Percentiles rank a stretch among this genome's conserved stretches.
phyloP scores from a whole-genome alignment of 2,329 filamentous ascomycete genomes.

The Ascomycota sp. region DNA sequence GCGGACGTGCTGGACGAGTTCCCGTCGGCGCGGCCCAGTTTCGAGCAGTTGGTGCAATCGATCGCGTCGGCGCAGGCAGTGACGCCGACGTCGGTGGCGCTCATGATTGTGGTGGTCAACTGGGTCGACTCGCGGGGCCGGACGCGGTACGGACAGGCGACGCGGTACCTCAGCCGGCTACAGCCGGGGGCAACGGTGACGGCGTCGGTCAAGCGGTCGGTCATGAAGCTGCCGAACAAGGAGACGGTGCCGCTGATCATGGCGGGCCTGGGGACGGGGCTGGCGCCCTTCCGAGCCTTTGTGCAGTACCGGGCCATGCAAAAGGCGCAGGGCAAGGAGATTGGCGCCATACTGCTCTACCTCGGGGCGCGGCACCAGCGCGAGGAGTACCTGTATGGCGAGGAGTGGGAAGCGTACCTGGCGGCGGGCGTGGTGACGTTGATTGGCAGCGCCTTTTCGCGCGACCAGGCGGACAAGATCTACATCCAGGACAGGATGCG shows the following conservation, averaged over 20 bases:
- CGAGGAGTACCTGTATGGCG: slow-evolving; percentile 95
- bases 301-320: slow-evolving; percentile 96
- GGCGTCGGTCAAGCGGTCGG: slow-evolving; percentile 88
- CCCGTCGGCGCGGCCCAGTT: slow-evolving; percentile 66
- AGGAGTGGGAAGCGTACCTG: slow-evolving; percentile 97
- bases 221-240: slow-evolving; percentile 90
- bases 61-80: slow-evolving; percentile 95
- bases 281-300: slow-evolving; percentile 97
- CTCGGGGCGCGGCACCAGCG: slow-evolving; percentile 94
- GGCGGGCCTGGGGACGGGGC: slow-evolving; percentile 93
- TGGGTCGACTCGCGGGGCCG: slow-evolving; percentile 83
- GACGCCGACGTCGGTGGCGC: slow-evolving; percentile 67
- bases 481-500: slow-evolving; percentile 99
- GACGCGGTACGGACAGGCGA: slow-evolving; percentile 81
- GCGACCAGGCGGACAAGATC: slow-evolving; percentile 95
- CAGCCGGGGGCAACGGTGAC: slow-evolving; percentile 60
- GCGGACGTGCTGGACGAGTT: slow-evolving; percentile 83
- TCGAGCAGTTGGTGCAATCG: slow-evolving; percentile 79
- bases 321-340: slow-evolving; percentile 89
- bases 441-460: slow-evolving; percentile 81
- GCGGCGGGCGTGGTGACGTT: slow-evolving; percentile 90
- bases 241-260: slow-evolving; percentile 91
- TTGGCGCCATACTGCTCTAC: slow-evolving; percentile 83
- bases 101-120: slow-evolving; percentile 94
- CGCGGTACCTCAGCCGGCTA: slow-evolving; percentile 66